phyloP scores from a whole-genome alignment of 2,329 filamentous ascomycete genomes.

The Esteya vermicola region DNA sequence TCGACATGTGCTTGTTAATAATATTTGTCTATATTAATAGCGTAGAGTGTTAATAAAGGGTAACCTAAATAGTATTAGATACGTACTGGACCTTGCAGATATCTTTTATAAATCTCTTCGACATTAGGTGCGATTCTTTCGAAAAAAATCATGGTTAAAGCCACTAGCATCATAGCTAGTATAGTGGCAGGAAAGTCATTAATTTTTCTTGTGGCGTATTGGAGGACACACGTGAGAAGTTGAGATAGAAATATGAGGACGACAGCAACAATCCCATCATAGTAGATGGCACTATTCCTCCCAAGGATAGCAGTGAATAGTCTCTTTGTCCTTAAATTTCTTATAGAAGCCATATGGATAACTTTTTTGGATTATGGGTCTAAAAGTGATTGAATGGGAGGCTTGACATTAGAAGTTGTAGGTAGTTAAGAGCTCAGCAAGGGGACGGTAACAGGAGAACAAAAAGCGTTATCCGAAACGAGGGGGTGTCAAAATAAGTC shows the following conservation, averaged over 20 bases:
- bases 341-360: too few relatives aligned
- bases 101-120: conserved; percentile 14
- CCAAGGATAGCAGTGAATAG: neutral
- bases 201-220: conserved; percentile 18
- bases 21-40: conserved; percentile 26
- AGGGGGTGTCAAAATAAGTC: too few relatives aligned
- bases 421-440: too few relatives aligned
- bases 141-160: conserved; percentile 19
- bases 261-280: conserved; percentile 18
- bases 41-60: neutral
- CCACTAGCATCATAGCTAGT: conserved; percentile 29
- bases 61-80: neutral
- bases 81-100: conserved; percentile 10
- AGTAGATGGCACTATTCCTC: conserved; percentile 2
- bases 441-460: neutral
- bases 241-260: conserved; percentile 26
- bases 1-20: conserved; percentile 34
- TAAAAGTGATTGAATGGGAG: too few relatives aligned
- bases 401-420: too few relatives aligned
- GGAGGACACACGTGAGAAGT: conserved; percentile 30
- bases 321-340: too few relatives aligned
- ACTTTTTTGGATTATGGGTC: too few relatives aligned
- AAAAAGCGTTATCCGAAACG: neutral
- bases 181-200: conserved; percentile 32
- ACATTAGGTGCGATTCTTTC: conserved; percentile 10